Evolutionary conservation across 225 moss, liverwort and hornwort species (phyloP).

Genomic region (Bryoerythrophyllum caledonicum): DNA sequence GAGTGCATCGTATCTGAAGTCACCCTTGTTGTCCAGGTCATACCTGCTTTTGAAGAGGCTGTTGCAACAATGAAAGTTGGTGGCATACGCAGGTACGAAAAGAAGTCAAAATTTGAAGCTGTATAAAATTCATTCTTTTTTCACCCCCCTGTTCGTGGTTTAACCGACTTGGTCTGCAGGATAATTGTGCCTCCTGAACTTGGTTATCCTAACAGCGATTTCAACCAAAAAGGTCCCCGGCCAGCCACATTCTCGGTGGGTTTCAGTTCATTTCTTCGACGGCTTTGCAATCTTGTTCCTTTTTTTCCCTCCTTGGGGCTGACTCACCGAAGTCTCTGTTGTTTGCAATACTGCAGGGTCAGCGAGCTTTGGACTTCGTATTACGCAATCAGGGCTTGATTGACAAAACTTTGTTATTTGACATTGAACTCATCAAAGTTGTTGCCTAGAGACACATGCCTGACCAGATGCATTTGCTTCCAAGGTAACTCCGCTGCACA

Average conservation of each 20-base stretch:
- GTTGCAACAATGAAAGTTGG: slow-evolving; percentile 91
- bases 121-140: background rate
- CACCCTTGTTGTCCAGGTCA: slow-evolving; percentile 56
- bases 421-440: slow-evolving; percentile 89
- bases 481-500: background rate
- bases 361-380: slow-evolving; percentile 93
- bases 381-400: slow-evolving; percentile 91
- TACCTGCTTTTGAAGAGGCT: slow-evolving; percentile 98
- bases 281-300: background rate
- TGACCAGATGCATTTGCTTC: background rate
- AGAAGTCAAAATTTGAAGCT: background rate
- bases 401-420: slow-evolving; percentile 93
- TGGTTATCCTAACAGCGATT: slow-evolving; percentile 93
- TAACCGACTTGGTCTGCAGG: slow-evolving; percentile 41
- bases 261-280: slow-evolving; percentile 10
- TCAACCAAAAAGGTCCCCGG: slow-evolving; percentile 79
- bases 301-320: background rate
- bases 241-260: slow-evolving; percentile 92
- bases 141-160: slow-evolving; percentile 2
- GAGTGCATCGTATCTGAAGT: slow-evolving; percentile 18
- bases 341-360: slow-evolving; percentile 60
- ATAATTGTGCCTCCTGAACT: slow-evolving; percentile 89
- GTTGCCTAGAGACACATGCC: slow-evolving; percentile 17
- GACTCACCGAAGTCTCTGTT: slow-evolving; percentile 4
- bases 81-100: slow-evolving; percentile 74